These are phyloP conservation scores for Stygiomarasmius scandens DNA, from an alignment of 1,284 basidiomycete species.

Conservation along the genomic window DNA sequence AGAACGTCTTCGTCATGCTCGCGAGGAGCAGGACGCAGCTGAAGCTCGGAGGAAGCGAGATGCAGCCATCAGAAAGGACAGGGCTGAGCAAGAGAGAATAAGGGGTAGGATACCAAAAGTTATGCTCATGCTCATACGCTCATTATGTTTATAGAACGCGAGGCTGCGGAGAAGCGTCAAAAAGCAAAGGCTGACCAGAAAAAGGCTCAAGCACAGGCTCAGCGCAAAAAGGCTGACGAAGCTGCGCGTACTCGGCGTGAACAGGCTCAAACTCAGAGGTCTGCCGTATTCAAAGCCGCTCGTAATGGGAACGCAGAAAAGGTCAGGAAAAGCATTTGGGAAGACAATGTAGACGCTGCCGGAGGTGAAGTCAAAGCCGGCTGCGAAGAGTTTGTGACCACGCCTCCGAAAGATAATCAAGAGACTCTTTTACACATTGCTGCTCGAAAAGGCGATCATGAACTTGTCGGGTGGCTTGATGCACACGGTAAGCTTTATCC, in stretches of 20 bases:
- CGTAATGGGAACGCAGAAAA: conserved; percentile 49
- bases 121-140: conserved; percentile 7
- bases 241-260: conserved; percentile 48
- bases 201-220: conserved; percentile 54
- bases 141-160: conserved; percentile 42
- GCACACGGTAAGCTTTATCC: conserved; percentile 55
- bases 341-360: conserved; percentile 67
- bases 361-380: conserved; percentile 67
- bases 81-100: conserved; percentile 51
- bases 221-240: conserved; percentile 53
- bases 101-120: conserved; percentile 41
- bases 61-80: conserved; percentile 46
- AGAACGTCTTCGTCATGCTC: conserved; percentile 48
- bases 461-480: conserved; percentile 68
- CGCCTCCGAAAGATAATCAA: conserved; percentile 50
- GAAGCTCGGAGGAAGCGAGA: conserved; percentile 52
- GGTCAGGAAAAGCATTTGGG: conserved; percentile 68
- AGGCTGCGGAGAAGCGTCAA: conserved; percentile 58
- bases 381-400: conserved; percentile 53
- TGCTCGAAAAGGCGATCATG: conserved; percentile 51
- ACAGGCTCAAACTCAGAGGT: conserved; percentile 56
- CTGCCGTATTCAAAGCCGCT: conserved; percentile 64
- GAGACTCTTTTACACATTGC: conserved; percentile 74
- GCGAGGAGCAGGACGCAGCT: conserved; percentile 57
- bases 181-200: conserved; percentile 55